Evolutionary conservation across 805 yeast species (phyloP).

Genomic region (Pichia membranifaciens): DNA sequence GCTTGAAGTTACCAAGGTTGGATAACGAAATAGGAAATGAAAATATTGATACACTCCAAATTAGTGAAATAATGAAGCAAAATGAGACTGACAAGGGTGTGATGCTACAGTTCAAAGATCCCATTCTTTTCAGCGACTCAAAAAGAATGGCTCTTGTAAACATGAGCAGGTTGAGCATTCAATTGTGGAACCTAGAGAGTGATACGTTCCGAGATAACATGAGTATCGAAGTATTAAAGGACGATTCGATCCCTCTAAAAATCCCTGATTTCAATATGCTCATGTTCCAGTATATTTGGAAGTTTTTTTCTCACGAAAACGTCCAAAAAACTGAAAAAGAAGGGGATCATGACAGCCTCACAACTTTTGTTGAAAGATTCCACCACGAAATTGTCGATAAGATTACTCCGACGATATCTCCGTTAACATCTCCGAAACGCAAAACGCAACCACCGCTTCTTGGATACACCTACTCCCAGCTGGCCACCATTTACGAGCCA

Average conservation of each 20-base stretch:
- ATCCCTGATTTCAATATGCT: constrained; percentile 24
- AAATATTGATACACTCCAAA: neutral
- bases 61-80: constrained; percentile 11
- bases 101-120: constrained; percentile 10
- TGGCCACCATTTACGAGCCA: constrained; percentile 1
- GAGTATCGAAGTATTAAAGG: constrained; percentile 15
- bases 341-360: neutral
- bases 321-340: neutral
- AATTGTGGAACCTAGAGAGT: constrained; percentile 19
- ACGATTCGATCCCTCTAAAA: constrained; percentile 22
- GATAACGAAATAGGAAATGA: constrained; percentile 1
- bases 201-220: constrained; percentile 10
- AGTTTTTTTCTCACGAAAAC: neutral
- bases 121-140: constrained; percentile 13
- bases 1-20: neutral
- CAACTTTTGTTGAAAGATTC: neutral
- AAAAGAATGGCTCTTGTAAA: constrained; percentile 11
- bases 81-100: neutral
- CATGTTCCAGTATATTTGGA: constrained; percentile 24
- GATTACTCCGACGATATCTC: neutral
- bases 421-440: neutral
- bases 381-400: neutral
- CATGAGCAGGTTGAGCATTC: constrained; percentile 10
- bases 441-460: neutral
- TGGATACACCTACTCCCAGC: neutral